Percentiles rank a stretch among this genome's conserved stretches.
Conservation (phyloP, 202 grass and related monocot genomes). For the Digitaria exilis region DNA sequence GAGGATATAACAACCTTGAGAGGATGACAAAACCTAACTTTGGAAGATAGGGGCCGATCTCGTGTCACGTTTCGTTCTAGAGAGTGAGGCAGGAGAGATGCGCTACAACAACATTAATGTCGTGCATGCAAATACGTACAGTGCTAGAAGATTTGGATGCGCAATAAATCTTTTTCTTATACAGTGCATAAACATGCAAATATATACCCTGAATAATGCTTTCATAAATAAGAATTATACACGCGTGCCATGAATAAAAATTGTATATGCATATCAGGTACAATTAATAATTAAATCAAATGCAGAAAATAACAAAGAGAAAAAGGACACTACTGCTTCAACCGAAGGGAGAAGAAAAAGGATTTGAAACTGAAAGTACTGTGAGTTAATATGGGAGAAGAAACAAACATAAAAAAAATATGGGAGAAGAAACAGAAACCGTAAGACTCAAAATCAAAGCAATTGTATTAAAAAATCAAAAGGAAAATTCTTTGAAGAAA, state of each 20-base stretch:
- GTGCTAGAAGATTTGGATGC: slow-evolving; percentile 13
- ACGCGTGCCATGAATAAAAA: neutral
- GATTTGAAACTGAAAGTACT: neutral
- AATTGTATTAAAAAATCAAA: neutral
- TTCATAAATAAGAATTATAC: neutral
- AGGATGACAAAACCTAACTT: slow-evolving; percentile 67
- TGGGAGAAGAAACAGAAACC: slow-evolving; percentile 39
- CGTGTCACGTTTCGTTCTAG: slow-evolving; percentile 45
- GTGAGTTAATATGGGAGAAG: neutral
- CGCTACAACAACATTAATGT: slow-evolving; percentile 39
- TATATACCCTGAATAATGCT: neutral
- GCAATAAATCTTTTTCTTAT: neutral
- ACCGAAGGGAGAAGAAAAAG: neutral
- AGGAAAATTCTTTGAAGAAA: neutral
- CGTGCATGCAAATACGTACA: neutral
- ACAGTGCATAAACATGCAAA: neutral
- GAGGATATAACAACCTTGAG: slow-evolving; percentile 71
- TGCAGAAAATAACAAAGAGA: neutral
- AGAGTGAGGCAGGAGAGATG: slow-evolving; percentile 35
- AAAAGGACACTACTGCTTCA: neutral
- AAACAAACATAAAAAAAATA: too few relatives aligned
- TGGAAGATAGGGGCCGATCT: slow-evolving; percentile 53
- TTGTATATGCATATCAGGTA: neutral
- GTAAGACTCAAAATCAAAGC: neutral
- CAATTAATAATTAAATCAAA: slow-evolving; percentile 13